A percentile compares a stretch with the other conserved stretches of the same genome.
Conservation (phyloP, 2,329 filamentous ascomycete genomes). For the Cladosporium sp. region DNA sequence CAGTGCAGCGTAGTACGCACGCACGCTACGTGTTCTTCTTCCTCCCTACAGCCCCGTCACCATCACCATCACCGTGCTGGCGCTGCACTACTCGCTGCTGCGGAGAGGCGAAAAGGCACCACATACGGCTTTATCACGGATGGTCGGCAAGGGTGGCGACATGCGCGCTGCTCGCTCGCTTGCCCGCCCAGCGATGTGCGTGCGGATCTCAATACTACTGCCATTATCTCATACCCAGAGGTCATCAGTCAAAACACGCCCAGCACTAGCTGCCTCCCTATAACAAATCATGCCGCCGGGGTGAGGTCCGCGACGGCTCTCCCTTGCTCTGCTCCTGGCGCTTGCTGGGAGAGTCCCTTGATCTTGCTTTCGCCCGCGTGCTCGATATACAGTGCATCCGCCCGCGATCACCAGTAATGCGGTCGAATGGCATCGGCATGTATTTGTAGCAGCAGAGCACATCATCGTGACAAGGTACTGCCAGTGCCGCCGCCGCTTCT, state of each 20-base stretch:
- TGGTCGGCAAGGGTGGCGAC: constrained; percentile 10
- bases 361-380: not conserved
- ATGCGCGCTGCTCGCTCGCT: constrained; percentile 2
- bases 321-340: not conserved
- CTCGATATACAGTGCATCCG: not conserved
- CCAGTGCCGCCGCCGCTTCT: not conserved
- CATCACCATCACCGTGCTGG: not conserved
- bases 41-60: not conserved
- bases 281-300: not conserved
- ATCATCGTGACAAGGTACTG: not conserved
- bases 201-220: constrained; percentile 6
- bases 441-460: not conserved
- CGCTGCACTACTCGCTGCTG: not conserved
- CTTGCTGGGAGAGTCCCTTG: not conserved
- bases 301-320: not conserved
- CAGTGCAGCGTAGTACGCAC: not conserved
- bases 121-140: constrained; percentile 7
- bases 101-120: not conserved
- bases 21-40: not conserved
- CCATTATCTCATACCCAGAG: constrained; percentile 5
- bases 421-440: not conserved
- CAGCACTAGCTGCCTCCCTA: constrained; percentile 3
- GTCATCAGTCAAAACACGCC: constrained; percentile 4
- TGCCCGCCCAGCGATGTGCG: not conserved
- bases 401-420: not conserved